These are phyloP conservation scores for Sicyos baderoa DNA, from an alignment of 306 rosid species.

Conservation along the genomic window DNA sequence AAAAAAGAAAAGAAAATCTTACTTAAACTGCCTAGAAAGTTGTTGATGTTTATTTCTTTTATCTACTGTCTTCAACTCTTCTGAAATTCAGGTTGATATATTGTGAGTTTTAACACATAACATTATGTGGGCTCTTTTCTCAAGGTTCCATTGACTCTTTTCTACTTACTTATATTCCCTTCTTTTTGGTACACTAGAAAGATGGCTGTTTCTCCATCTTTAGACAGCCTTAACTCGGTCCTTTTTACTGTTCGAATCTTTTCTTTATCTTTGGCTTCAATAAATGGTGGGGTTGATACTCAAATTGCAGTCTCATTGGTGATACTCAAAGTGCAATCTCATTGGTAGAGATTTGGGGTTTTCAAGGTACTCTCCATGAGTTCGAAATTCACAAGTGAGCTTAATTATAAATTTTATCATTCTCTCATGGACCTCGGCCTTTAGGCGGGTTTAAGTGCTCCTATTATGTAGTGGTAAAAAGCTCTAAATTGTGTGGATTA, in stretches of 20 bases:
- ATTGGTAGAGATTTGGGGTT: too few species aligned
- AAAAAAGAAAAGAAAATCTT: not conserved
- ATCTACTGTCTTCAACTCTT: constrained; percentile 1
- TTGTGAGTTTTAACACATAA: constrained; percentile 2
- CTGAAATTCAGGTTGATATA: constrained; percentile 4
- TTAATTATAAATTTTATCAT: too few species aligned
- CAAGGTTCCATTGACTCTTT: constrained; percentile 3
- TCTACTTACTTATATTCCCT: not conserved
- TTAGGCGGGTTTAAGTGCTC: too few species aligned
- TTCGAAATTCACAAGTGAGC: too few species aligned
- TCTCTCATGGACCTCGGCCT: too few species aligned
- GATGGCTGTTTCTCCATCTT: not conserved
- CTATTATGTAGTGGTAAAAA: too few species aligned
- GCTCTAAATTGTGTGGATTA: too few species aligned
- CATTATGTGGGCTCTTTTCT: constrained; percentile 1
- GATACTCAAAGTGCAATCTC: too few species aligned
- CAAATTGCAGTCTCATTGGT: too few species aligned
- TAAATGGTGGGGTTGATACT: not conserved
- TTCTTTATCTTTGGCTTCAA: not conserved
- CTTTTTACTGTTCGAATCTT: not conserved
- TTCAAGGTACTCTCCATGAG: too few species aligned
- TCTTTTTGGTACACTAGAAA: not conserved
- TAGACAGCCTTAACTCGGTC: constrained; percentile 5
- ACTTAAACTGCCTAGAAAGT: constrained; percentile 5
- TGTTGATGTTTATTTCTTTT: constrained; percentile 11